Evolutionary conservation across 2,329 filamentous ascomycete genomes (phyloP).

Genomic region (Nemania diffusa): DNA sequence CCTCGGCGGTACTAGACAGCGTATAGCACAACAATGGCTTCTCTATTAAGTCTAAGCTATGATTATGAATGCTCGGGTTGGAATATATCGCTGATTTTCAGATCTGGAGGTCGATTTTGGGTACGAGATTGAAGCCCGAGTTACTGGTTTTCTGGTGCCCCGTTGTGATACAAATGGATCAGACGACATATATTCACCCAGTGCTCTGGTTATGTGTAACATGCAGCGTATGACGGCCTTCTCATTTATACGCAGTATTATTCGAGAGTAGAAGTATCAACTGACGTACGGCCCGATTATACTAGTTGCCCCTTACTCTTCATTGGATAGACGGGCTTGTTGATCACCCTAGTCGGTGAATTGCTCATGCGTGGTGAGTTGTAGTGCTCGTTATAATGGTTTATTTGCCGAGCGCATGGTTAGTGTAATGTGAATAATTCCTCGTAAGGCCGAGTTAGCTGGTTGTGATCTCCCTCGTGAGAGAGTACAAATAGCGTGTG

Average conservation of each 20-base stretch:
- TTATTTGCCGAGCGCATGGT: slow-evolving; percentile 21
- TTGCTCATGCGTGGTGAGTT: slow-evolving; percentile 4
- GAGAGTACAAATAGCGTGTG: not conserved
- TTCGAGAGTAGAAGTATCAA: not conserved
- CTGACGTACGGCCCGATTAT: slow-evolving; percentile 24
- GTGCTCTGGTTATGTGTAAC: not conserved
- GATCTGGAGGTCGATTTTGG: not conserved
- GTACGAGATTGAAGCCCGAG: not conserved
- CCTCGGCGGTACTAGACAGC: not conserved
- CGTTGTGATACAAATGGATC: not conserved
- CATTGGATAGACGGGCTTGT: not conserved
- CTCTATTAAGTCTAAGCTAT: not conserved
- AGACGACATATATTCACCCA: slow-evolving; percentile 1
- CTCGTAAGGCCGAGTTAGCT: not conserved
- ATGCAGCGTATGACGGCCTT: not conserved
- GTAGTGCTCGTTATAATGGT: slow-evolving; percentile 2
- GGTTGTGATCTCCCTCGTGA: not conserved
- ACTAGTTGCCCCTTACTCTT: not conserved
- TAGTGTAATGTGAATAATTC: slow-evolving; percentile 11
- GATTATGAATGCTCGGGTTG: not conserved
- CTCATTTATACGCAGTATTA: not conserved
- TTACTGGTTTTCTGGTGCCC: not conserved
- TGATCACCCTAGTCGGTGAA: slow-evolving; percentile 3
- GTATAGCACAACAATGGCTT: slow-evolving; percentile 1
- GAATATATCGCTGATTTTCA: not conserved